A percentile compares a stretch with the other conserved stretches of the same genome.
Conservation (phyloP, 306 rosid species). For the Arachis stenosperma region DNA sequence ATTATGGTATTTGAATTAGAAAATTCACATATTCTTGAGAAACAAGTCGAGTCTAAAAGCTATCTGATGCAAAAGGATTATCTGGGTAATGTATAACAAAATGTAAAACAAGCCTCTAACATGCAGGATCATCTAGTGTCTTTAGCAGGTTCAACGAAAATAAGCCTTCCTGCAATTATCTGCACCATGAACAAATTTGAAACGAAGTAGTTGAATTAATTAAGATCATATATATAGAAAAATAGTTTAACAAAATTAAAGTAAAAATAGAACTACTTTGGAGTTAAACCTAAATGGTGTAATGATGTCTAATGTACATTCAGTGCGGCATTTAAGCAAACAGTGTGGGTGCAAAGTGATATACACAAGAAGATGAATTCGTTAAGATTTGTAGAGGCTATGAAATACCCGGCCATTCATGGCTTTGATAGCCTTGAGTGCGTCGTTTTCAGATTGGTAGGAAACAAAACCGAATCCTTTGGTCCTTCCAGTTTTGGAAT, state of each 20-base stretch:
- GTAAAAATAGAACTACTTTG: neutral
- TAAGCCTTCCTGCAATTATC: slow-evolving; percentile 72
- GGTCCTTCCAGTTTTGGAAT: slow-evolving; percentile 62
- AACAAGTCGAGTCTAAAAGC: too few species aligned
- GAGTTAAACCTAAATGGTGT: neutral
- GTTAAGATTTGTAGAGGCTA: slow-evolving; percentile 15
- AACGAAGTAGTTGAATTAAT: neutral
- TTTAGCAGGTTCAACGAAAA: slow-evolving; percentile 73
- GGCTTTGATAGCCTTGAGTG: slow-evolving; percentile 67
- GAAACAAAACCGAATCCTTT: slow-evolving; percentile 92
- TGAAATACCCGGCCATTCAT: slow-evolving; percentile 82
- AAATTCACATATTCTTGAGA: too few species aligned
- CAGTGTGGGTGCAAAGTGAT: slow-evolving; percentile 16
- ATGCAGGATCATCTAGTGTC: neutral
- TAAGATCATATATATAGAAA: too few species aligned
- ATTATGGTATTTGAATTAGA: too few species aligned
- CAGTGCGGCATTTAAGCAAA: slow-evolving; percentile 37
- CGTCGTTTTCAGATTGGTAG: slow-evolving; percentile 58
- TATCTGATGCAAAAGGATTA: too few species aligned
- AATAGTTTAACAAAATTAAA: neutral
- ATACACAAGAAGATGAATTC: neutral
- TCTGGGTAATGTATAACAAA: too few species aligned
- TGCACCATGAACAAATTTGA: slow-evolving; percentile 38
- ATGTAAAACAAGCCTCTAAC: neutral
- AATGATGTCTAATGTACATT: neutral